phyloP scores from a whole-genome alignment of 1,284 basidiomycete species.

The Thelephora terrestris region DNA sequence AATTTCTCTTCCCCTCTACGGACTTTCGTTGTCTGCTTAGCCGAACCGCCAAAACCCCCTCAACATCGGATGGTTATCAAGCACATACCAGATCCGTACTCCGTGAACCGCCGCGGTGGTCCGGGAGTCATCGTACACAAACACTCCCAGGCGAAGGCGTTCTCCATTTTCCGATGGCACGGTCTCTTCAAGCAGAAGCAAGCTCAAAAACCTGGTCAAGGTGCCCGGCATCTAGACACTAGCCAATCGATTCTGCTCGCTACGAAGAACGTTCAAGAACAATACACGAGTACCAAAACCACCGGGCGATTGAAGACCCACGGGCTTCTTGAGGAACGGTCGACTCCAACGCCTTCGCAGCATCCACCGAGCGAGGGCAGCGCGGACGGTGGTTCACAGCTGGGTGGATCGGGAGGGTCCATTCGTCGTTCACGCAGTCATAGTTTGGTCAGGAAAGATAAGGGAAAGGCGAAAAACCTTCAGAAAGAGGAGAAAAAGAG shows the following conservation, averaged over 20 bases:
- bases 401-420: background rate
- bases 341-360: background rate
- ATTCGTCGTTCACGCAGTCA: background rate
- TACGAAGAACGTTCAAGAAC: conserved; percentile 59
- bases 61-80: conserved; percentile 59
- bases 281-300: conserved; percentile 69
- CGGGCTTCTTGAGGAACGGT: conserved; percentile 45
- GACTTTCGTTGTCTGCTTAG: conserved; percentile 20
- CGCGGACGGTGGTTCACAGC: conserved; percentile 4
- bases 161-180: conserved; percentile 63
- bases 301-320: conserved; percentile 59
- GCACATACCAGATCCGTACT: conserved; percentile 41
- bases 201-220: conserved; percentile 10
- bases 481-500: conserved; percentile 6
- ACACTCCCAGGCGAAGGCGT: conserved; percentile 65
- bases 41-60: conserved; percentile 43
- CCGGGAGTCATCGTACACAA: conserved; percentile 65
- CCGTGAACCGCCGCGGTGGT: conserved; percentile 34
- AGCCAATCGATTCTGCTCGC: conserved; percentile 52
- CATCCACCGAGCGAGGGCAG: conserved; percentile 4
- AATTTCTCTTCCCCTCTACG: conserved; percentile 2
- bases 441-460: conserved; percentile 1
- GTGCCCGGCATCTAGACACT: conserved; percentile 27
- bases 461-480: conserved; percentile 1
- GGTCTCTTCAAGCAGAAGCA: conserved; percentile 23